These are phyloP conservation scores for Viola pubescens DNA, from an alignment of 441 rosid species.

Conservation along the genomic window DNA sequence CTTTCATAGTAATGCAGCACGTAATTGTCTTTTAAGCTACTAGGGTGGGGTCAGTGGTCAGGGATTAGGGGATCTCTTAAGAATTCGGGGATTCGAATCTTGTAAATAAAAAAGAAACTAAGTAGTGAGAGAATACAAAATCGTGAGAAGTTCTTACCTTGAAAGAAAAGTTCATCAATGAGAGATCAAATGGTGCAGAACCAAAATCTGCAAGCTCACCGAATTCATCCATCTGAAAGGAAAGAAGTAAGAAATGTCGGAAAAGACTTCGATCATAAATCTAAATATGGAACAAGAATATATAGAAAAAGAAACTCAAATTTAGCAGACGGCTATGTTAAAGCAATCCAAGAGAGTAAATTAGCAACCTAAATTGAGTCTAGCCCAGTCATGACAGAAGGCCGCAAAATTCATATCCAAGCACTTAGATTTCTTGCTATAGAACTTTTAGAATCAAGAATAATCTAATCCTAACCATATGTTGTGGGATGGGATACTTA, in stretches of 20 bases:
- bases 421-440: neutral
- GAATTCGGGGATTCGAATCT: too few relatives aligned
- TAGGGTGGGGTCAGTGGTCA: too few relatives aligned
- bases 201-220: slow-evolving; percentile 51
- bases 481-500: too few relatives aligned
- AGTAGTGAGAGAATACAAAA: too few relatives aligned
- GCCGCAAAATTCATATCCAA: neutral
- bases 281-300: neutral
- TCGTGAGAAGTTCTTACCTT: slow-evolving; percentile 37
- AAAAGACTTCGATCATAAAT: neutral
- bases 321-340: too few relatives aligned
- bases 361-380: neutral
- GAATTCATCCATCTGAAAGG: slow-evolving; percentile 54
- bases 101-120: too few relatives aligned
- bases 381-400: neutral
- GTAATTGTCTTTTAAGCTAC: too few relatives aligned
- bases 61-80: too few relatives aligned
- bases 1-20: too few relatives aligned
- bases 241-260: slow-evolving; percentile 7
- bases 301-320: too few relatives aligned
- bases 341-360: neutral
- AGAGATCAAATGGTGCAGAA: slow-evolving; percentile 46
- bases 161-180: slow-evolving; percentile 67
- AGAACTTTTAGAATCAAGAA: neutral
- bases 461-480: too few relatives aligned